These are phyloP conservation scores for Aspergillus felis DNA, from an alignment of 2,329 filamentous ascomycete genomes.

Conservation along the genomic window DNA sequence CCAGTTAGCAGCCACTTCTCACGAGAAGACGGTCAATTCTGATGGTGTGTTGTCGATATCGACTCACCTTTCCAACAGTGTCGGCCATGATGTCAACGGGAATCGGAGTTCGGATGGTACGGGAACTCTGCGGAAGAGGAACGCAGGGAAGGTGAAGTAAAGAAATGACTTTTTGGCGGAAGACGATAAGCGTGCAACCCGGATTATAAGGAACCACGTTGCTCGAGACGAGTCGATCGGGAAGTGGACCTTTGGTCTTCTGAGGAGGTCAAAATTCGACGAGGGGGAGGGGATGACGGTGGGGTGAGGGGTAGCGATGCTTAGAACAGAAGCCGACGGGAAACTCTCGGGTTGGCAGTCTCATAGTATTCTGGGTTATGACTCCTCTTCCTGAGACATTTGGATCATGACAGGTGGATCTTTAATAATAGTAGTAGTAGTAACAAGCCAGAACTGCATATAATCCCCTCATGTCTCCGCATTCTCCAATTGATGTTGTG, in stretches of 20 bases:
- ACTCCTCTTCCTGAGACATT: not conserved
- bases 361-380: not conserved
- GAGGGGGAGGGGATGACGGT: slow-evolving; percentile 1
- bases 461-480: not conserved
- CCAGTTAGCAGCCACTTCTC: slow-evolving; percentile 9
- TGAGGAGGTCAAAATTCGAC: slow-evolving; percentile 5
- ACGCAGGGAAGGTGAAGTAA: slow-evolving; percentile 12
- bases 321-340: not conserved
- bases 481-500: not conserved
- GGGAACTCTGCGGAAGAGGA: slow-evolving; percentile 15
- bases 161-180: slow-evolving; percentile 10
- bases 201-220: not conserved
- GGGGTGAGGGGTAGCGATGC: slow-evolving; percentile 9
- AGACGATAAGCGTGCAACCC: not conserved
- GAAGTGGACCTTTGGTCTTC: not conserved
- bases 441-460: not conserved
- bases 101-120: slow-evolving; percentile 1
- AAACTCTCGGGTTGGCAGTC: not conserved
- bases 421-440: too few species aligned
- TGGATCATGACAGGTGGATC: not conserved
- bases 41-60: not conserved
- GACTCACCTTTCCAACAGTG: slow-evolving; percentile 55
- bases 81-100: slow-evolving; percentile 43
- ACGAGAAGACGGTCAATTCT: not conserved
- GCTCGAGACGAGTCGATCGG: slow-evolving; percentile 5